Evolutionary conservation across 2,329 filamentous ascomycete genomes (phyloP), one percentile per base, ranked within the genome.

Genomic region (Polychaeton citri): DNA sequence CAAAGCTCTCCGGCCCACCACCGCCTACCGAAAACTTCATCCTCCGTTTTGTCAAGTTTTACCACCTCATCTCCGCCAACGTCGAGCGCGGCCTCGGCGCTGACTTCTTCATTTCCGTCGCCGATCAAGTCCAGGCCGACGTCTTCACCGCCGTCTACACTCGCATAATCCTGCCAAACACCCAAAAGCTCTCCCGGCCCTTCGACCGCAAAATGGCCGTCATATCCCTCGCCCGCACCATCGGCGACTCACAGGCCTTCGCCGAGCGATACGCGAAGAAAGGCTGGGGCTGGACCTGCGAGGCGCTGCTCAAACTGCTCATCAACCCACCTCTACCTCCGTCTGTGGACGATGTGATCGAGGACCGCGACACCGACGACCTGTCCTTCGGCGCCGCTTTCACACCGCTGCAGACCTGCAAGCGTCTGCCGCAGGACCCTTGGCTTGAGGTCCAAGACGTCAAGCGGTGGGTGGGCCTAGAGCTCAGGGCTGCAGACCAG

Each of bases 371-470:
- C 51, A 82, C 94, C 18, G 90, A 98, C 50, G 90, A 98, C 56
- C 77, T 95, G 46, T 80, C 84, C 19, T 98, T 98, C 53, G 90
- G 90, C 18, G 78, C 95, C 45, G 88, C 86, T 6, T 98, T 93
- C 62, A 96, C 90, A 1, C 79, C 83, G 20, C 72, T 98, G 43
- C 93, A 88, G 63, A 95, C 88, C 0, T 90, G 88, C 64, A 84
- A 80, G 57, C 77, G 77, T 40, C 66, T 74, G 3, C 63, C 73
- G 1, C 71, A 69, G 35, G 90, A 96, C 55, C 81, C 87, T 15
- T 96, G 86, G 66, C 81, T 87, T 1, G 81, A 95, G 42, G 76
- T 94, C 10, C 71, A 74, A 4, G 79, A 86, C 37, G 81, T 85
- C 36, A 81, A 80, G 56, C 59, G 55, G 7, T 98, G 88, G 88